Percentiles rank a stretch among this genome's conserved stretches.
phyloP scores from a whole-genome alignment of 2,329 filamentous ascomycete genomes.

The Cephalotrichum gorgonifer region DNA sequence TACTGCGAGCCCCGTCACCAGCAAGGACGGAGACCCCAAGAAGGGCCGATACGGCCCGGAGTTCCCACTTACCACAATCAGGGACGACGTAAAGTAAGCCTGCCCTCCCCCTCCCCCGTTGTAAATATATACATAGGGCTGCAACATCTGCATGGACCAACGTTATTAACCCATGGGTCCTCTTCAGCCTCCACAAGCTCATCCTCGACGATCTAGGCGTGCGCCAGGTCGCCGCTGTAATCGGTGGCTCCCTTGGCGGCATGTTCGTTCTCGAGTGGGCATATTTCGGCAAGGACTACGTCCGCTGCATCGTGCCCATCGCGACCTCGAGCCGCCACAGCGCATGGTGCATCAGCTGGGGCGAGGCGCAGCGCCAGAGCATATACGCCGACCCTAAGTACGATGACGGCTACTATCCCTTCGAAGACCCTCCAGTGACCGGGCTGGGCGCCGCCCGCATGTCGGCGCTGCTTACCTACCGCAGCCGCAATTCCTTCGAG shows the following conservation, averaged over 20 bases:
- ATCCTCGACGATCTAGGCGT: slow-evolving; percentile 74
- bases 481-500: slow-evolving; percentile 95
- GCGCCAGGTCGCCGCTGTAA: slow-evolving; percentile 64
- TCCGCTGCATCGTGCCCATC: slow-evolving; percentile 70
- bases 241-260: slow-evolving; percentile 78
- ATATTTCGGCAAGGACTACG: slow-evolving; percentile 81
- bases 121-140: no score
- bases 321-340: slow-evolving; percentile 78
- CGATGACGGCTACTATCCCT: slow-evolving; percentile 89
- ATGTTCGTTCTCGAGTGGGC: slow-evolving; percentile 91
- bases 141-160: not conserved
- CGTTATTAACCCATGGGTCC: not conserved
- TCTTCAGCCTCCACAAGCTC: slow-evolving; percentile 60
- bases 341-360: slow-evolving; percentile 87
- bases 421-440: slow-evolving; percentile 74
- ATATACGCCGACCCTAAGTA: slow-evolving; percentile 99
- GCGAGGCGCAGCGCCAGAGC: slow-evolving; percentile 78
- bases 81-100: slow-evolving; percentile 85
- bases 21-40: slow-evolving; percentile 66
- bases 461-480: slow-evolving; percentile 91
- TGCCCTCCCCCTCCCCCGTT: no score
- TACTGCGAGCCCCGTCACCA: slow-evolving; percentile 79
- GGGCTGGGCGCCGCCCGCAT: slow-evolving; percentile 92
- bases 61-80: slow-evolving; percentile 88
- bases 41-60: slow-evolving; percentile 84